Base-by-base conservation (phyloP, 2,329 filamentous ascomycete species). In the Corinectria fuckeliana region DNA sequence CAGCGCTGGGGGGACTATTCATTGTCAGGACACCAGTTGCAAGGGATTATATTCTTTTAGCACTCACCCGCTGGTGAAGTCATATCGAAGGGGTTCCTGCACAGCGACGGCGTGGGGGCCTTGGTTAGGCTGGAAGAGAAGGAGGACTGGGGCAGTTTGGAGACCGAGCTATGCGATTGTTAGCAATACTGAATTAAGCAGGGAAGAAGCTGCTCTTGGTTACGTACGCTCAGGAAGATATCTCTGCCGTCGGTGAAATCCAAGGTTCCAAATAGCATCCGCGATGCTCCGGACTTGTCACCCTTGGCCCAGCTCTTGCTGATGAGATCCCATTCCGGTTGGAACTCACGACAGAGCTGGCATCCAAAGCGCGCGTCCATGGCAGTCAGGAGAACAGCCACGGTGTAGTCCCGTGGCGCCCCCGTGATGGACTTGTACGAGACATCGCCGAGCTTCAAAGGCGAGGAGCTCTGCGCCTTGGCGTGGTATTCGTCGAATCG, bases 291-390 rank as follows among this genome's bases (percentile, higher is more conserved):
- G 59, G 86, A 81, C 80, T 90, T 92, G 76, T 96, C 91, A 7
- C 91, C 93, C 75, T 91, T 92, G 62, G 83, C 83, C 95, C 95
- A 99, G 78, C 91, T 95, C 76, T 88, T 91, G 53, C 86, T 87
- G 54, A 99, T 79, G 53, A 98, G 77, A 55, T 96, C 91, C 91
- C 93, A 99, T 78, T 99, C 95, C 1, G 93, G 90, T 75, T 97
- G 91, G 76, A 99, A 97, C 52, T 96, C 92, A 51, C 88, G 85
- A 77, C 95, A 99, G 48, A 98, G 82, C 66, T 88, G 82, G 75
- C 95, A 99, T 60, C 91, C 91, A 74, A 91, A 97, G 58, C 92
- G 87, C 28, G 88, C 72, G 66, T 97, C 93, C 71, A 93, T 79
- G 34, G 95, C 95, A 1, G 95, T 99, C 65, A 99, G 81, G 13